Evolutionary conservation across 768 basidiomycete species (phyloP).

Genomic region (Pleurotus platypus): DNA sequence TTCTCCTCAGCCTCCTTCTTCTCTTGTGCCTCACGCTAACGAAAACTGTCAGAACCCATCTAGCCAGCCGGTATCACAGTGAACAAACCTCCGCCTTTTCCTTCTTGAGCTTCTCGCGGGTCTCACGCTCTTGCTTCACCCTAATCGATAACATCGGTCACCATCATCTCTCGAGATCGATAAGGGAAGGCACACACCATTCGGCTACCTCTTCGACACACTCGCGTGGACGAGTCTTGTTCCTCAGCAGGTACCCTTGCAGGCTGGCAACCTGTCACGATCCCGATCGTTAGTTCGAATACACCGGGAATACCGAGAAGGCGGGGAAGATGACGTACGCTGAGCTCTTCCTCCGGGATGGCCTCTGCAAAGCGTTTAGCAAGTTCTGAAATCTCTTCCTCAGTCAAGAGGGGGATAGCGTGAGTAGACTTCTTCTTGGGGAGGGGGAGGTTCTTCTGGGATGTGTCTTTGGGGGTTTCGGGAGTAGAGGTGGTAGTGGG

Average conservation of each 20-base stretch:
- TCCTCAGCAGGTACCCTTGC: conserved; percentile 85
- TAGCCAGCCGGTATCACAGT: conserved; percentile 6
- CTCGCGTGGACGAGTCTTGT: conserved; percentile 86
- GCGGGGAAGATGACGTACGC: conserved; percentile 45
- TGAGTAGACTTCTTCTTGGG: conserved; percentile 64
- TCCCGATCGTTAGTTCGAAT: neutral
- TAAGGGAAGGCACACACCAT: conserved; percentile 31
- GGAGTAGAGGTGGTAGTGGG: conserved; percentile 24
- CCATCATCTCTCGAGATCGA: neutral
- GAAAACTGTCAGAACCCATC: conserved; percentile 16
- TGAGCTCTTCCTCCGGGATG: conserved; percentile 85
- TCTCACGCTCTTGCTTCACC: conserved; percentile 79
- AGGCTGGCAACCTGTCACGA: conserved; percentile 65
- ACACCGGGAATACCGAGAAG: neutral
- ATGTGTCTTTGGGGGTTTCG: conserved; percentile 37
- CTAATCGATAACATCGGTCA: neutral
- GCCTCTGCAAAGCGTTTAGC: conserved; percentile 80
- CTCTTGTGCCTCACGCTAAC: neutral
- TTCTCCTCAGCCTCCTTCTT: conserved; percentile 31
- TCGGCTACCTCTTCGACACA: conserved; percentile 76
- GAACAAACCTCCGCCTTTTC: conserved; percentile 58
- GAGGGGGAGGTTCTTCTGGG: conserved; percentile 63
- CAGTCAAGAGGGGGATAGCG: conserved; percentile 65
- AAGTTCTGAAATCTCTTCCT: conserved; percentile 71
- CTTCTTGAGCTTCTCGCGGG: conserved; percentile 79